Percentiles rank a stretch among this genome's conserved stretches.
phyloP scores from a whole-genome alignment of 805 yeast genomes.

The Lipomyces chichibuensis region DNA sequence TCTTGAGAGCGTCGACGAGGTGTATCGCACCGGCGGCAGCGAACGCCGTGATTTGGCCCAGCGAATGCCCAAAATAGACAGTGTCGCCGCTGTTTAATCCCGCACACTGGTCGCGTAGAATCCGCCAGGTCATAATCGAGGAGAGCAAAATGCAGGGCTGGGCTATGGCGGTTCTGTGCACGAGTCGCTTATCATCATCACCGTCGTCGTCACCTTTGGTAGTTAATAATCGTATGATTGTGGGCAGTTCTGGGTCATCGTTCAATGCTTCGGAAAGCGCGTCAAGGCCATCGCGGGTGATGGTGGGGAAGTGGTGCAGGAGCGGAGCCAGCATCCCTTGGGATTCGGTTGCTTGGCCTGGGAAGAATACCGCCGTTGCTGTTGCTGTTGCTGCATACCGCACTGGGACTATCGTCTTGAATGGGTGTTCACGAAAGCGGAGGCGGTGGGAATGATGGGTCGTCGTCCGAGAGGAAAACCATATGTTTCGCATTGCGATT shows the following conservation, averaged over 20 bases:
- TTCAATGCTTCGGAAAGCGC: conserved; percentile 8
- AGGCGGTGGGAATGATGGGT: neutral
- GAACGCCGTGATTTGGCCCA: conserved; percentile 32
- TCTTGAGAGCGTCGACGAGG: conserved; percentile 21
- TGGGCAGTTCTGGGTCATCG: neutral
- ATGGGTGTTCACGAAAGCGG: neutral
- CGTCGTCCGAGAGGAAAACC: neutral
- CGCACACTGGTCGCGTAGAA: neutral
- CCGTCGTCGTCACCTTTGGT: neutral
- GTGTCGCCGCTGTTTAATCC: neutral
- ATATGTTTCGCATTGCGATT: neutral
- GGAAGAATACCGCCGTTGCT: conserved; percentile 3
- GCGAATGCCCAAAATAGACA: conserved; percentile 29
- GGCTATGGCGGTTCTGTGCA: conserved; percentile 28
- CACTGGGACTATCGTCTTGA: neutral
- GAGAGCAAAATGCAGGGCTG: conserved; percentile 28
- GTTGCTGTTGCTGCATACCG: neutral
- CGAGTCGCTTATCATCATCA: conserved; percentile 5
- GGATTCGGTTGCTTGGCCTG: conserved; percentile 25
- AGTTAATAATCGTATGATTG: neutral
- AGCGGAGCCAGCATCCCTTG: conserved; percentile 23
- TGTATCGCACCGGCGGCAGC: conserved; percentile 28
- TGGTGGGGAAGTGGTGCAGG: conserved; percentile 6
- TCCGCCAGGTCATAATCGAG: conserved; percentile 12
- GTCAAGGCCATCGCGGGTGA: conserved; percentile 2